These are phyloP conservation scores for Sanguinoderma infundibulare DNA, from an alignment of 1,284 basidiomycete species.

Conservation along the genomic window DNA sequence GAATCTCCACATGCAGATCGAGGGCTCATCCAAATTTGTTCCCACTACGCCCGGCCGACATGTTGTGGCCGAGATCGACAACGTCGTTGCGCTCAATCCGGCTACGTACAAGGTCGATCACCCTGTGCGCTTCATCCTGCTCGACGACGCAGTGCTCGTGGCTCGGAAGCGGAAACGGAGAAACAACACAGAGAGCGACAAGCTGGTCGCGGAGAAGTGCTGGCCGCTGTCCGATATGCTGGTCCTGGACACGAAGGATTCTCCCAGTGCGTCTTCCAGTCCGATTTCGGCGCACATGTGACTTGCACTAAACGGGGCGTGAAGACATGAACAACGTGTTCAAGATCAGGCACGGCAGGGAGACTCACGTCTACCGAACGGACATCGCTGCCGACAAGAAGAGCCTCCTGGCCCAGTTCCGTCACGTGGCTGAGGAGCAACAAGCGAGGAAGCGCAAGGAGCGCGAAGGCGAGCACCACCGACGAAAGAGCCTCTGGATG, in stretches of 20 bases:
- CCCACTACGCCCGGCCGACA: constrained; percentile 91
- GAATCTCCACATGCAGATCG: constrained; percentile 87
- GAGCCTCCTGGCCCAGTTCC: constrained; percentile 82
- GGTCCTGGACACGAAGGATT: constrained; percentile 95
- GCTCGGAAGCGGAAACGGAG: constrained; percentile 64
- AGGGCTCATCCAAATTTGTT: constrained; percentile 96
- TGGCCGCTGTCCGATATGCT: constrained; percentile 93
- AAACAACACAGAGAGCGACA: constrained; percentile 53
- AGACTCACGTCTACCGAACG: constrained; percentile 92
- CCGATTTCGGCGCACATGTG: neutral
- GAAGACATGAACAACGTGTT: constrained; percentile 93
- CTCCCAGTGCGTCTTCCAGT: constrained; percentile 67
- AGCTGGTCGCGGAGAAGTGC: constrained; percentile 90
- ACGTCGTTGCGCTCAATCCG: constrained; percentile 86
- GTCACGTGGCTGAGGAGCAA: constrained; percentile 91
- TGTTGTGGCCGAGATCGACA: constrained; percentile 86
- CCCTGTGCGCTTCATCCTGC: constrained; percentile 86
- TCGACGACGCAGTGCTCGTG: constrained; percentile 92
- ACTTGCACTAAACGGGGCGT: neutral
- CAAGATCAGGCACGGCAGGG: constrained; percentile 93
- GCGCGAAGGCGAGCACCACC: constrained; percentile 88
- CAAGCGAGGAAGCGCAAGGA: constrained; percentile 89
- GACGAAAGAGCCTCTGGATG: constrained; percentile 81
- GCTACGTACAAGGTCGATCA: constrained; percentile 96
- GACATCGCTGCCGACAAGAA: constrained; percentile 87